Evolutionary conservation across 2,329 filamentous ascomycete species (phyloP).

Genomic region (Paracoccidioides brasiliensis): DNA sequence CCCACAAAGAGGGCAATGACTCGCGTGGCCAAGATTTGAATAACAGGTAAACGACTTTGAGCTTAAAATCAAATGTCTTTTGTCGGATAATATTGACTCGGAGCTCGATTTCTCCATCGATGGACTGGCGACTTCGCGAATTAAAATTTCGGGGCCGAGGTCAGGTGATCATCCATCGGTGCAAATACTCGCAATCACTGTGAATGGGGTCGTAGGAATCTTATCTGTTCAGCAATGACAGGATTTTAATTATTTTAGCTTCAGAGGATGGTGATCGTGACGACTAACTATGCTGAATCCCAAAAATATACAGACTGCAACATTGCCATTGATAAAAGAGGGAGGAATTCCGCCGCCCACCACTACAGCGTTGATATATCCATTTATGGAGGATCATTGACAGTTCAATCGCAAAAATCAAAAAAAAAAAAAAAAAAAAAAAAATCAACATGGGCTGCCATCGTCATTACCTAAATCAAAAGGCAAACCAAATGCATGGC

Average conservation of each 20-base stretch:
- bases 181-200: too few species aligned
- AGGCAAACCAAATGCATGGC: neutral
- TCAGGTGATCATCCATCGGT: too few species aligned
- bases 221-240: too few species aligned
- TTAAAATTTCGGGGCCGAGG: neutral
- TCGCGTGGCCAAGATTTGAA: too few species aligned
- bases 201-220: too few species aligned
- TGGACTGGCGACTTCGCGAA: neutral
- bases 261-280: too few species aligned
- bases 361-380: neutral
- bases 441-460: neutral
- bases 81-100: neutral
- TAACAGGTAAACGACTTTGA: too few species aligned
- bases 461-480: conserved; percentile 4
- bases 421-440: too few species aligned
- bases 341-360: neutral
- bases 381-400: neutral
- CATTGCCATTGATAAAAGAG: neutral
- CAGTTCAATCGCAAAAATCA: neutral
- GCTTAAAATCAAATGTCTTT: too few species aligned
- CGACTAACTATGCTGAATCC: too few species aligned
- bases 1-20: neutral
- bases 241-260: too few species aligned
- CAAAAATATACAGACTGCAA: neutral
- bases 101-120: neutral